These are phyloP conservation scores for Hylodesmum podocarpum DNA, from an alignment of 306 rosid species.

Conservation along the genomic window DNA sequence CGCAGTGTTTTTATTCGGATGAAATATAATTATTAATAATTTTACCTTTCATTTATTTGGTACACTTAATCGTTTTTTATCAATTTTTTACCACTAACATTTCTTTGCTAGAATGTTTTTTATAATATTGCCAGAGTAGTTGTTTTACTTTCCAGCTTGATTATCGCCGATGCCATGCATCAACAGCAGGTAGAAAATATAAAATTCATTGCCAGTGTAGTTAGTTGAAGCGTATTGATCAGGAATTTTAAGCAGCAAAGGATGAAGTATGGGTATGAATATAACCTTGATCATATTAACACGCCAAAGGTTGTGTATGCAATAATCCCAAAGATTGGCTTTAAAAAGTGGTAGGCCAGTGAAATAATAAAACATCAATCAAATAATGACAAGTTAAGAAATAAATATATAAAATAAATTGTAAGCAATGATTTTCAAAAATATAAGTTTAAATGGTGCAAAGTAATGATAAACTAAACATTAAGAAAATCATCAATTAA, in stretches of 20 bases:
- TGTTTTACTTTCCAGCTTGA: neutral
- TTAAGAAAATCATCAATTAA: neutral
- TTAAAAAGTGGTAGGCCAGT: neutral
- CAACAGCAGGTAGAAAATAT: constrained; percentile 13
- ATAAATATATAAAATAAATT: neutral
- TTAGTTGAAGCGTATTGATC: constrained; percentile 33
- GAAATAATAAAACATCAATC: neutral
- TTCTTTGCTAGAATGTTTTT: neutral
- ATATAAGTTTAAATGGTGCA: neutral
- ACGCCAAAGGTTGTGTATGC: constrained; percentile 21
- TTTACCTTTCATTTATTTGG: neutral
- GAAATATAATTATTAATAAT: neutral
- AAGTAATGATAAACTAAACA: neutral
- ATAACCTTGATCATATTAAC: neutral
- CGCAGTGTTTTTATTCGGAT: neutral
- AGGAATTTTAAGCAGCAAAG: neutral
- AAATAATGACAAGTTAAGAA: neutral
- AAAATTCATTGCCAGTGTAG: neutral
- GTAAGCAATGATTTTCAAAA: neutral
- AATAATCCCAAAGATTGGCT: neutral
- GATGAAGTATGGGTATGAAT: neutral
- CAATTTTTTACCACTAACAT: neutral
- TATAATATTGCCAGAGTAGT: neutral
- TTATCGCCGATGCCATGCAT: neutral
- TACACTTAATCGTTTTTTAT: neutral